Evolutionary conservation across 2,329 filamentous ascomycete genomes (phyloP).

Genomic region (Apiospora sp.): DNA sequence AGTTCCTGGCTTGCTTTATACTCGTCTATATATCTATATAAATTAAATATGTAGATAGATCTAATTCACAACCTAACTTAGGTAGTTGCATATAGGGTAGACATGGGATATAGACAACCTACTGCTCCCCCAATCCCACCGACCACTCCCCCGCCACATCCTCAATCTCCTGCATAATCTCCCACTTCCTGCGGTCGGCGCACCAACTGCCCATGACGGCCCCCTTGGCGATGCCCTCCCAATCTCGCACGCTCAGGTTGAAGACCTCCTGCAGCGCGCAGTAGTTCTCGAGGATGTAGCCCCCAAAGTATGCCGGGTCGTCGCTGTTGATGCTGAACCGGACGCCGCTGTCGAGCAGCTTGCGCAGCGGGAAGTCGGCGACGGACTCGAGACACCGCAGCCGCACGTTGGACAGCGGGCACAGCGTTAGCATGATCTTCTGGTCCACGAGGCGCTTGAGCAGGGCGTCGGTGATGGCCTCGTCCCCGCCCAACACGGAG

Average conservation of each 20-base stretch:
- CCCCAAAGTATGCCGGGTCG: slow-evolving; percentile 68
- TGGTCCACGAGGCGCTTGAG: slow-evolving; percentile 42
- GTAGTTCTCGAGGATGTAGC: slow-evolving; percentile 79
- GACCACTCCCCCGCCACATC: slow-evolving; percentile 41
- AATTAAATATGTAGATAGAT: not conserved
- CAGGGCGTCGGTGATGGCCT: slow-evolving; percentile 35
- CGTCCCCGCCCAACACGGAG: slow-evolving; percentile 38
- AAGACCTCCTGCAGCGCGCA: slow-evolving; percentile 79
- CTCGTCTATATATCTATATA: not conserved
- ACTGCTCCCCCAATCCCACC: slow-evolving; percentile 25
- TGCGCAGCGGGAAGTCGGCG: slow-evolving; percentile 50
- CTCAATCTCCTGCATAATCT: slow-evolving; percentile 59
- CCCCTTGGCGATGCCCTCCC: slow-evolving; percentile 68
- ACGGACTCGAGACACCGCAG: not conserved
- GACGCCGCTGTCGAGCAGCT: slow-evolving; percentile 5
- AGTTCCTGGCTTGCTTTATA: too few relatives aligned
- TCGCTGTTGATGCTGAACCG: slow-evolving; percentile 67
- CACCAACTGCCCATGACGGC: slow-evolving; percentile 77
- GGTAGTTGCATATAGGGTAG: not conserved
- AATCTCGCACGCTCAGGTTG: slow-evolving; percentile 67
- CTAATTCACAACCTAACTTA: too few relatives aligned
- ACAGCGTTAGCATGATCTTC: slow-evolving; percentile 50
- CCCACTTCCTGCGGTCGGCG: slow-evolving; percentile 65
- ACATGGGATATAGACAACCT: not conserved
- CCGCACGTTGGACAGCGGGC: slow-evolving; percentile 38